Evolutionary conservation across 805 yeast species (phyloP).

Genomic region (Ogataea thermomethanolica): DNA sequence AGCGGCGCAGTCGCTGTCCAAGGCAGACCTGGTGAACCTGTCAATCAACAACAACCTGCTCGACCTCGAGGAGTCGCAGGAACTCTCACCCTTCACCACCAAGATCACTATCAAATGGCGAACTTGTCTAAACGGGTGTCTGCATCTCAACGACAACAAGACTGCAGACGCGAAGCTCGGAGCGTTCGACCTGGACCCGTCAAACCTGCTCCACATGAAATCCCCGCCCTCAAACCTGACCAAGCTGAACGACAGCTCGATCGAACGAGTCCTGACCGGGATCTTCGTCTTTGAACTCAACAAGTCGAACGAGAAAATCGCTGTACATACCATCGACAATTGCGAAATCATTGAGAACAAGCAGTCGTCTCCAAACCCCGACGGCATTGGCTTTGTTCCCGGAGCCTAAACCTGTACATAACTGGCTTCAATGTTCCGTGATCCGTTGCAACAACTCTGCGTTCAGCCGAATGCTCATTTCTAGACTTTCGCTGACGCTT

Average conservation of each 20-base stretch:
- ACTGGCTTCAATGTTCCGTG: neutral
- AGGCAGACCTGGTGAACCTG: constrained; percentile 27
- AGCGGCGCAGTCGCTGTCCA: constrained; percentile 25
- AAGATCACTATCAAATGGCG: constrained; percentile 55
- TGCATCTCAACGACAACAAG: constrained; percentile 36
- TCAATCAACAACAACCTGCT: constrained; percentile 23
- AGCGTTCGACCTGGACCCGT: constrained; percentile 20
- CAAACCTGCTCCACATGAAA: constrained; percentile 16
- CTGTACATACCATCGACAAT: constrained; percentile 65
- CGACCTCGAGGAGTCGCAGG: constrained; percentile 12
- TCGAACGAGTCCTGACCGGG: constrained; percentile 46
- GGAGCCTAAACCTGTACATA: constrained; percentile 12
- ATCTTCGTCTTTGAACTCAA: constrained; percentile 64
- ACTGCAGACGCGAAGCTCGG: constrained; percentile 29
- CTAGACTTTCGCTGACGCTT: neutral
- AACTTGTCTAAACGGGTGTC: constrained; percentile 52
- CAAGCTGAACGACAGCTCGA: constrained; percentile 9
- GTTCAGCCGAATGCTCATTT: constrained; percentile 1
- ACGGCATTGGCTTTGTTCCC: constrained; percentile 22
- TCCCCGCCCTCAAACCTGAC: constrained; percentile 1
- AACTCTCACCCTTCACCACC: constrained; percentile 39
- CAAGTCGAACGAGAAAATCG: constrained; percentile 48
- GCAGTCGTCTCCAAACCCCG: constrained; percentile 12
- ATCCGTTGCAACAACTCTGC: constrained; percentile 1
- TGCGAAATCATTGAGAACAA: constrained; percentile 54